Evolutionary conservation across 345 rosid genomes (phyloP).

Genomic region (Citrus inodora): DNA sequence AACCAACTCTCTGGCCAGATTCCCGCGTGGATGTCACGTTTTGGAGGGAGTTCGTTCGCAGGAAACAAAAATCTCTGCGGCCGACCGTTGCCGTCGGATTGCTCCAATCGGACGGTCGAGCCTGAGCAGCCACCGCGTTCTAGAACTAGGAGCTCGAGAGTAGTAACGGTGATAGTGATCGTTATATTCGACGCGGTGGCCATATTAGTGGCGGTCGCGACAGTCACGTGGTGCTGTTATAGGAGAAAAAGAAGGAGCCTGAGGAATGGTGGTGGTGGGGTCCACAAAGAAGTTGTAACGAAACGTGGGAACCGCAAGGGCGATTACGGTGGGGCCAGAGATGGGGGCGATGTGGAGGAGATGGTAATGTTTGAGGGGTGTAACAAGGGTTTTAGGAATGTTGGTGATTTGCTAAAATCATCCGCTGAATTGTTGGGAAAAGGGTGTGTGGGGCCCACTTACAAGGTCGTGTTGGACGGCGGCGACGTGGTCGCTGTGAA

Average conservation of each 20-base stretch:
- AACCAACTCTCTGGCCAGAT: conserved; percentile 37
- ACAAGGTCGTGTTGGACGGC: conserved; percentile 37
- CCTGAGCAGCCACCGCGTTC: conserved; percentile 3
- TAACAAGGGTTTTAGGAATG: conserved; percentile 21
- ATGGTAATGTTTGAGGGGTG: conserved; percentile 42
- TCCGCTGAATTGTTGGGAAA: conserved; percentile 51
- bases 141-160: neutral
- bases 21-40: conserved; percentile 25
- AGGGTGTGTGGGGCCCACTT: conserved; percentile 39
- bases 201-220: conserved; percentile 11
- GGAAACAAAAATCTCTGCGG: conserved; percentile 42
- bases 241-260: neutral
- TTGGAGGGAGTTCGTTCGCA: conserved; percentile 29
- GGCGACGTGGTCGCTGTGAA: conserved; percentile 36
- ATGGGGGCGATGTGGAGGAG: conserved; percentile 2
- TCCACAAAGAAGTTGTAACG: neutral
- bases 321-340: neutral
- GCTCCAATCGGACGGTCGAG: conserved; percentile 17
- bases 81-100: conserved; percentile 25
- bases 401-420: conserved; percentile 36
- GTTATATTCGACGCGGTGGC: conserved; percentile 23
- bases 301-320: neutral
- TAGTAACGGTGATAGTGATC: conserved; percentile 11
- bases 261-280: neutral
- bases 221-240: conserved; percentile 28